Evolutionary conservation across 2,329 filamentous ascomycete species (phyloP).

Genomic region (Ophiocordyceps camponoti-leonardi): DNA sequence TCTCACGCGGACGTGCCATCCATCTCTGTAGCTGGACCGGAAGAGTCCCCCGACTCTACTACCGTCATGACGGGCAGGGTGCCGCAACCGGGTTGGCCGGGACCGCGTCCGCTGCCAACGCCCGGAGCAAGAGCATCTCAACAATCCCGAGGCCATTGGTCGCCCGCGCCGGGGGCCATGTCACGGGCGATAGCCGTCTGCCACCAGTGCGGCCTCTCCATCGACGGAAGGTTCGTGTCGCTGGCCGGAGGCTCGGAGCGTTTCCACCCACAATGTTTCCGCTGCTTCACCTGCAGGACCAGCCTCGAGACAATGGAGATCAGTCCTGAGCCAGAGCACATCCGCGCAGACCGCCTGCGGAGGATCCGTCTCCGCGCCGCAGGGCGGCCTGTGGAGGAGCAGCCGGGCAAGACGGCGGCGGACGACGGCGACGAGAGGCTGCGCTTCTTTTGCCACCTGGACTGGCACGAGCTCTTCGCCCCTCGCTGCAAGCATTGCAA

Average conservation of each 20-base stretch:
- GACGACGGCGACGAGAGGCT: constrained; percentile 58
- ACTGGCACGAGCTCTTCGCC: constrained; percentile 90
- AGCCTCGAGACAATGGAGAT: constrained; percentile 90
- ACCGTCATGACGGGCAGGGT: constrained; percentile 25
- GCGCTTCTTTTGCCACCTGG: constrained; percentile 94
- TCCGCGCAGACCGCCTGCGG: constrained; percentile 53
- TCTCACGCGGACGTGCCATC: constrained; percentile 14
- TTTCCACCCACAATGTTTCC: constrained; percentile 89
- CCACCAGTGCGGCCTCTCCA: constrained; percentile 67
- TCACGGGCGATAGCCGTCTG: constrained; percentile 53
- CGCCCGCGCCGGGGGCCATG: constrained; percentile 28
- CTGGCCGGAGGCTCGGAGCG: constrained; percentile 55
- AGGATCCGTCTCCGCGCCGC: constrained; percentile 47
- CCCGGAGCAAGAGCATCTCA: constrained; percentile 23
- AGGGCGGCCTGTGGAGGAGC: constrained; percentile 42
- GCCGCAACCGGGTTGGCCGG: constrained; percentile 10
- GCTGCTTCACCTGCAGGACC: constrained; percentile 74
- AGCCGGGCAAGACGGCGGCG: constrained; percentile 43
- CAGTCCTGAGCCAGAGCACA: constrained; percentile 69
- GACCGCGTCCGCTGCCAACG: constrained; percentile 23
- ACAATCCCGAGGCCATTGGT: constrained; percentile 38
- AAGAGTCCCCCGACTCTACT: constrained; percentile 13
- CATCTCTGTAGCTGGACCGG: constrained; percentile 16
- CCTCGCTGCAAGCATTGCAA: constrained; percentile 91
- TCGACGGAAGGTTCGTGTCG: constrained; percentile 79